phyloP scores from a whole-genome alignment of 179 eudicot genomes.

The Camellia oleifera region DNA sequence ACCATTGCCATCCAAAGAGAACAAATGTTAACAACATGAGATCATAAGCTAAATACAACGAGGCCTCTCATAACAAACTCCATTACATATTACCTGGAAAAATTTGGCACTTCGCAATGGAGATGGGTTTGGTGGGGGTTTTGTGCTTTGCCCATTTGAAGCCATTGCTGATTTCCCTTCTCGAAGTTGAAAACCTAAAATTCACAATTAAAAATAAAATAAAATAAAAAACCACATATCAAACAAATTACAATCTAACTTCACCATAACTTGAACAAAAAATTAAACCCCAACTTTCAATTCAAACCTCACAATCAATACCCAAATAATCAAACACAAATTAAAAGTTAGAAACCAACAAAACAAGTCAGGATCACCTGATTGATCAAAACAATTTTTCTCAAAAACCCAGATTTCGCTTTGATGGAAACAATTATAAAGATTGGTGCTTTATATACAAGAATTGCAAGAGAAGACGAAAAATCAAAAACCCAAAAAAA shows the following conservation, averaged over 20 bases:
- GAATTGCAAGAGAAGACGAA: not conserved
- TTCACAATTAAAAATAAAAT: not conserved
- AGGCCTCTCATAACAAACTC: not conserved
- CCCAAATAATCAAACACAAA: not conserved
- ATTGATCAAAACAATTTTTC: not conserved
- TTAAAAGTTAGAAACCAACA: not conserved
- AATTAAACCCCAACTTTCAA: not conserved
- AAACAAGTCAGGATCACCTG: slow-evolving; percentile 19
- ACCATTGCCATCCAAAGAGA: not conserved
- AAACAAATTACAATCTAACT: not conserved
- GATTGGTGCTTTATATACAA: slow-evolving; percentile 9
- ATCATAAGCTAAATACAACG: not conserved
- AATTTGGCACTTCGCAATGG: slow-evolving; percentile 47
- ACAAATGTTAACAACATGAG: not conserved
- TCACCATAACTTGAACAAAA: not conserved
- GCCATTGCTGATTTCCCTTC: slow-evolving; percentile 24
- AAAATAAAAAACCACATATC: not conserved
- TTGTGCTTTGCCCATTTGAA: slow-evolving; percentile 31
- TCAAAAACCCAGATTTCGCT: not conserved
- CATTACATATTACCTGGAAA: slow-evolving; percentile 32
- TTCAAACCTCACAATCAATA: not conserved
- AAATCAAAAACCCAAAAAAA: not conserved
- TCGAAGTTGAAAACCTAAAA: slow-evolving; percentile 6
- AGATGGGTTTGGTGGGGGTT: slow-evolving; percentile 47
- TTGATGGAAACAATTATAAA: not conserved